Evolutionary conservation across 257 asterid species (phyloP).

Genomic region (Solanum sitiens): DNA sequence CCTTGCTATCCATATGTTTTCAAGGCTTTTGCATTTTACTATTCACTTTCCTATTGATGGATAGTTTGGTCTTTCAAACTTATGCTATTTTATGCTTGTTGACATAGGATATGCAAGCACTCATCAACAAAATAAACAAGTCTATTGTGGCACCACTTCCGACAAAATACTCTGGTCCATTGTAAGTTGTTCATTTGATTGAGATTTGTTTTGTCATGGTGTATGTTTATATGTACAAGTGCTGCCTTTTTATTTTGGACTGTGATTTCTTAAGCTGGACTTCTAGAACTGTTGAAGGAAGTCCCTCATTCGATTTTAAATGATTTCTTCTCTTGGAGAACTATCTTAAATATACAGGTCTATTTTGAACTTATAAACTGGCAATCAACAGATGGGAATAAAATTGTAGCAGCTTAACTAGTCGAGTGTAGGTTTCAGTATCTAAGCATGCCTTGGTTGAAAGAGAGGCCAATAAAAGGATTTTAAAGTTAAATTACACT

Average conservation of each 20-base stretch:
- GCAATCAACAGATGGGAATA: background rate
- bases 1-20: background rate
- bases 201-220: background rate
- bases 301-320: background rate
- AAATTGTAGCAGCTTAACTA: background rate
- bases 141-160: slow-evolving; percentile 83
- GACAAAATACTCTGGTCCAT: slow-evolving; percentile 70
- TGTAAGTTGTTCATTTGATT: slow-evolving; percentile 32
- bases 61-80: slow-evolving; percentile 4
- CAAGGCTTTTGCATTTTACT: background rate
- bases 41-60: slow-evolving; percentile 2
- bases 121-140: slow-evolving; percentile 83
- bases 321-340: background rate
- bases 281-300: background rate
- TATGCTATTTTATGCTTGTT: slow-evolving; percentile 6
- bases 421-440: background rate
- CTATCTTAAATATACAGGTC: background rate
- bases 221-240: background rate
- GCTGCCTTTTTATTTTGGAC: background rate
- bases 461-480: background rate
- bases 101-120: slow-evolving; percentile 86
- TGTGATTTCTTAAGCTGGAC: background rate
- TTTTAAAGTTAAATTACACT: background rate
- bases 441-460: background rate
- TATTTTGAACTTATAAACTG: background rate